Evolutionary conservation across 2,329 filamentous ascomycete species (phyloP).

Genomic region (Pseudogymnoascus sp.): DNA sequence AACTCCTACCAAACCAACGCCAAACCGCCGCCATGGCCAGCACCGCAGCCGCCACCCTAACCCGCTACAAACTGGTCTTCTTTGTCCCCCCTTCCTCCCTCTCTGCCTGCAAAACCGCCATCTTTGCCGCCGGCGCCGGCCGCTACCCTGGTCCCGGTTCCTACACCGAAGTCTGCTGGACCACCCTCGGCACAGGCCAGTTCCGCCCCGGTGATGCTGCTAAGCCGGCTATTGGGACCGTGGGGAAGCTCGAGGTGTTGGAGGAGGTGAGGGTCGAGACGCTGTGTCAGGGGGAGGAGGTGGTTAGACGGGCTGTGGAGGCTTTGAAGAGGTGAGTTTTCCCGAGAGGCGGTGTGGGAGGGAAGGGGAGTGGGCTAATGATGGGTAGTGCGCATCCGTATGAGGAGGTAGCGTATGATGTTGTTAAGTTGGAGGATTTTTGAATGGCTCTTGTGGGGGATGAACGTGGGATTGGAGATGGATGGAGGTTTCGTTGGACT

Average conservation of each 20-base stretch:
- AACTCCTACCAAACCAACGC: neutral
- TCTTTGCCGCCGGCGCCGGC: conserved; percentile 54
- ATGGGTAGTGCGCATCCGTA: conserved; percentile 40
- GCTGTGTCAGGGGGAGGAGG: conserved; percentile 53
- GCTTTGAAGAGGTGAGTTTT: conserved; percentile 56
- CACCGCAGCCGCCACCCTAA: neutral
- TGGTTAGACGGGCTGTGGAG: conserved; percentile 49
- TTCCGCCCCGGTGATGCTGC: conserved; percentile 57
- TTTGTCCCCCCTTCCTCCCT: conserved; percentile 40
- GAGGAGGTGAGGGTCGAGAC: conserved; percentile 59
- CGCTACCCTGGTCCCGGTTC: conserved; percentile 42
- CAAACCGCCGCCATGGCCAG: neutral
- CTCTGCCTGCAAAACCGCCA: conserved; percentile 46
- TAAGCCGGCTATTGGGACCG: conserved; percentile 55
- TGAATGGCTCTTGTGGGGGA: conserved; percentile 19
- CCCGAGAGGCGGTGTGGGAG: neutral
- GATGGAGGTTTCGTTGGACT: neutral
- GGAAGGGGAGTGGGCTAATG: conserved; percentile 29
- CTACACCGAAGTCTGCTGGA: conserved; percentile 51
- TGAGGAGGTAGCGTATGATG: conserved; percentile 45
- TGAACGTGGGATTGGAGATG: neutral
- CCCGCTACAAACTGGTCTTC: conserved; percentile 42
- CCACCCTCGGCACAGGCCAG: conserved; percentile 51
- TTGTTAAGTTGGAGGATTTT: conserved; percentile 44
- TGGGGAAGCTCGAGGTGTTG: conserved; percentile 51